Conservation (phyloP, 2,329 filamentous ascomycete genomes). For the Rasamsonia emersonii region DNA sequence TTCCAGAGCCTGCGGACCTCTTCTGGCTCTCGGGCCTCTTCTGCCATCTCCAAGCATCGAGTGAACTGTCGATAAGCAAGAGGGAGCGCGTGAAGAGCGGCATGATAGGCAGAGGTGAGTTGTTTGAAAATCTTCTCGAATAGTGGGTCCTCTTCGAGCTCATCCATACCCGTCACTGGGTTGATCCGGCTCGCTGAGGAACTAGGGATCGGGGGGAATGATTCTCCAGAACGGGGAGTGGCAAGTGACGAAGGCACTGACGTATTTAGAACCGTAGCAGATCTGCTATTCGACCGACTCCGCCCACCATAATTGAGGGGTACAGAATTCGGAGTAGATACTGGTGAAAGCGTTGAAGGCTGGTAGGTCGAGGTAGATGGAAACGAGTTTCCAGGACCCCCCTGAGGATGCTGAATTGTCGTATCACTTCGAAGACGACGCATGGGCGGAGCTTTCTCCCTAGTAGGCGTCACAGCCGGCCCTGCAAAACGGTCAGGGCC, state of each 20-base stretch:
- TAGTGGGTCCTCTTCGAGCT: conserved; percentile 65
- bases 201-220: conserved; percentile 50
- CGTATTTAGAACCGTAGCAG: conserved; percentile 44
- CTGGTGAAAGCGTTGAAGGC: conserved; percentile 23
- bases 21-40: conserved; percentile 51
- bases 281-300: conserved; percentile 43
- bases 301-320: conserved; percentile 24
- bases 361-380: conserved; percentile 17
- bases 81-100: conserved; percentile 64
- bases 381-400: conserved; percentile 5
- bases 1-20: conserved; percentile 59
- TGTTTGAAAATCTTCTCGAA: conserved; percentile 79
- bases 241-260: conserved; percentile 40
- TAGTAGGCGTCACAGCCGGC: conserved; percentile 37
- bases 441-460: conserved; percentile 34
- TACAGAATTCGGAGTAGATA: conserved; percentile 18
- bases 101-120: conserved; percentile 63
- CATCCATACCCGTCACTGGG: conserved; percentile 52
- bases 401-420: conserved; percentile 38
- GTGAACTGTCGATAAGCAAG: conserved; percentile 59
- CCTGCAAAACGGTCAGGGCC: conserved; percentile 21
- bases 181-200: conserved; percentile 43
- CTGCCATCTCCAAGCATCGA: conserved; percentile 54
- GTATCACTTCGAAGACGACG: conserved; percentile 44
- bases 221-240: conserved; percentile 75